Evolutionary conservation across 2,329 filamentous ascomycete genomes (phyloP).

Genomic region (Lizonia empirigonia): DNA sequence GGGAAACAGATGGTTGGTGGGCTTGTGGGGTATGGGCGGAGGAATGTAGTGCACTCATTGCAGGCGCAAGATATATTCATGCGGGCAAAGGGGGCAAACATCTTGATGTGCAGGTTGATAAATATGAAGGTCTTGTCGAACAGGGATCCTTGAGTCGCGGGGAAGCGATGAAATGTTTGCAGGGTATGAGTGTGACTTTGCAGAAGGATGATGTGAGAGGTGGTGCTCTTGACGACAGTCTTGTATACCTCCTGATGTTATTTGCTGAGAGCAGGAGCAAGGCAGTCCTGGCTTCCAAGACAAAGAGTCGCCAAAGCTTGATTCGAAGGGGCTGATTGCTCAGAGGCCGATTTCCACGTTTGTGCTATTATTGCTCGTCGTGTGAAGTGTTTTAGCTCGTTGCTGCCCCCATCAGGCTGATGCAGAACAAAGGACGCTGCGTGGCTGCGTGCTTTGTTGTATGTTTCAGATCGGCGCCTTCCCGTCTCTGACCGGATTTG

Average conservation of each 20-base stretch:
- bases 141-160: too few relatives aligned
- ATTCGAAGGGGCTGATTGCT: background rate
- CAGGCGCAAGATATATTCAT: conserved; percentile 24
- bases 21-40: conserved; percentile 14
- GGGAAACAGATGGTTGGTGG: background rate
- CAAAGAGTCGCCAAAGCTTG: background rate
- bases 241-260: background rate
- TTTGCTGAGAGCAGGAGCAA: background rate
- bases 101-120: background rate
- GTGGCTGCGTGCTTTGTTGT: background rate
- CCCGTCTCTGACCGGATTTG: background rate
- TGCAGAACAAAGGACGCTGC: background rate
- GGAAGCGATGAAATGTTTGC: background rate
- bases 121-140: too few relatives aligned
- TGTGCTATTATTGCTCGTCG: conserved; percentile 1
- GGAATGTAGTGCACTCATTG: conserved; percentile 19
- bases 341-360: background rate
- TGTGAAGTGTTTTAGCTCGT: background rate
- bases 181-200: background rate
- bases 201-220: background rate
- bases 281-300: background rate
- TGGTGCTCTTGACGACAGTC: background rate
- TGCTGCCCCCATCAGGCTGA: background rate
- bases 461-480: background rate
- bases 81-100: conserved; percentile 2